Base-by-base conservation (phyloP, 2,329 filamentous ascomycete species). In the Arthrobotrys musiformis region DNA sequence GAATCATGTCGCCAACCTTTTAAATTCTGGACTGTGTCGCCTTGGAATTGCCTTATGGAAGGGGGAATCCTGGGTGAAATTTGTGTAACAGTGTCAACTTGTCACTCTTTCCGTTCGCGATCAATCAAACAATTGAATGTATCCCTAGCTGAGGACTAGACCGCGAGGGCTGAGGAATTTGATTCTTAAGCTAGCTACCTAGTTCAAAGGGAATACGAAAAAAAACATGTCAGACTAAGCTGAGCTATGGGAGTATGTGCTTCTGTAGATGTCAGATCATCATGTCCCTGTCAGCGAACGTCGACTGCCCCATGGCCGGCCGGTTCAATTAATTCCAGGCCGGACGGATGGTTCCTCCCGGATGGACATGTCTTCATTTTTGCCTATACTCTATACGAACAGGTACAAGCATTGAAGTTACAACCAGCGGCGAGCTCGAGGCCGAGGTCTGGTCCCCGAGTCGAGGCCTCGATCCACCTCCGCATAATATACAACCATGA, bases 381-480 rank as follows among this genome's bases (percentile, higher is more conserved):
- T 52, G 48, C 48, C 48, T 52, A 52, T 52, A 52, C 48, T 52
- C 26, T 33, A 52, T 52, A 52, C 48, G 48, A 52, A 30, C 3
- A 11, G 2, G 2, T 4, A 46, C 17, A 24, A 33, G 30, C 30
- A 33, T 17, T n/a, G n/a, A n/a, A n/a, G n/a, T n/a, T n/a, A n/a
- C 42, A 46, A 11, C 42, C 22, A 26, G 13, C n/a, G n/a, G n/a
- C n/a, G n/a, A n/a, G n/a, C n/a, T n/a, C n/a, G n/a, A n/a, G n/a
- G n/a, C n/a, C n/a, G n/a, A n/a, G n/a, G n/a, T n/a, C n/a, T n/a
- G n/a, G n/a, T n/a, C n/a, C n/a, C n/a, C n/a, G n/a, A n/a, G n/a
- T n/a, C n/a, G n/a, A n/a, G n/a, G n/a, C n/a, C n/a, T n/a, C n/a
- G n/a, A n/a, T n/a, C n/a, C n/a, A n/a, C n/a, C n/a, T n/a, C n/a